These are phyloP conservation scores for baker's yeast (Saccharomyces cerevisiae) DNA, from an alignment of 805 yeast species.

Conservation along the genomic window DNA sequence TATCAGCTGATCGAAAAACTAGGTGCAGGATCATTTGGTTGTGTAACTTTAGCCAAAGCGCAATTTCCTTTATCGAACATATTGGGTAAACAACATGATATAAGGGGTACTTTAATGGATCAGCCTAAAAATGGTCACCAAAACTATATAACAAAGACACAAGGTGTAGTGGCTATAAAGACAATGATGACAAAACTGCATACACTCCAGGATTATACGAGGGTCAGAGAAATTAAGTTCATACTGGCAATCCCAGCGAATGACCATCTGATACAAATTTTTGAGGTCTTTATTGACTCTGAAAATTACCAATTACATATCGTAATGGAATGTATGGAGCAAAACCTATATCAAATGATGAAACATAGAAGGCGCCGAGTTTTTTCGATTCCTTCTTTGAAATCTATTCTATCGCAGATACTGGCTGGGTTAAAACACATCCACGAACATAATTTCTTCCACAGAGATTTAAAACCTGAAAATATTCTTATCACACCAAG, in stretches of 20 bases:
- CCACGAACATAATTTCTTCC: conserved; percentile 53
- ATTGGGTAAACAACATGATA: not conserved
- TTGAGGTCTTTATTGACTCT: conserved; percentile 72
- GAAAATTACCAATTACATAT: conserved; percentile 55
- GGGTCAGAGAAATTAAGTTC: conserved; percentile 60
- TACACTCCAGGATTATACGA: conserved; percentile 46
- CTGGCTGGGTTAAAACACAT: conserved; percentile 75
- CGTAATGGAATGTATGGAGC: conserved; percentile 84
- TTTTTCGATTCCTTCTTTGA: conserved; percentile 52
- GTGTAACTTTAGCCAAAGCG: conserved; percentile 55
- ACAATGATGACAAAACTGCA: conserved; percentile 55
- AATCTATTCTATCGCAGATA: conserved; percentile 62
- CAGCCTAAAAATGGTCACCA: conserved; percentile 21
- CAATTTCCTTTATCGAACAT: conserved; percentile 7
- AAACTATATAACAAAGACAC: conserved; percentile 28
- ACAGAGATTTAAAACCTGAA: conserved; percentile 91
- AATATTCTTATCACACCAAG: conserved; percentile 68
- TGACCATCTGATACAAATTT: conserved; percentile 60
- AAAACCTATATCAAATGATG: conserved; percentile 71
- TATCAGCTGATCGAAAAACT: conserved; percentile 46
- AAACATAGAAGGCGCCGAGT: conserved; percentile 44
- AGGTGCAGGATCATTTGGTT: conserved; percentile 74
- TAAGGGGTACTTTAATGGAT: conserved; percentile 43
- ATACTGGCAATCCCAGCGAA: conserved; percentile 64
- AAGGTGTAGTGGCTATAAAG: conserved; percentile 66